phyloP scores from a whole-genome alignment of 352 stramenopile species.

The Plasmopara muralis region DNA sequence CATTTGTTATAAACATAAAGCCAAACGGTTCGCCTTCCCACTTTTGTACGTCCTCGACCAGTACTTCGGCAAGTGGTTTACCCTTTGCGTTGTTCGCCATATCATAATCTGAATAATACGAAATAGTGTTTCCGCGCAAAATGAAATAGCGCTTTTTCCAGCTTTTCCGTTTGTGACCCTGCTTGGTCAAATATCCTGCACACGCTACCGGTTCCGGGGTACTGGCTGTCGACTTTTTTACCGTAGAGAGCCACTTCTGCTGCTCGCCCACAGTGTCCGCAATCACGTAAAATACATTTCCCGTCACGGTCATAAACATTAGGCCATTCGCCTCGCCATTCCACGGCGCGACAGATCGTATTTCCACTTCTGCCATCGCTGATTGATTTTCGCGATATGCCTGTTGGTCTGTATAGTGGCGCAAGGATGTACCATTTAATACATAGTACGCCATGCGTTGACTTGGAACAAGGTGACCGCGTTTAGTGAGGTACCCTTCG shows the following conservation, averaged over 20 bases:
- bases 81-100: conserved; percentile 75
- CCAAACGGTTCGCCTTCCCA: conserved; percentile 84
- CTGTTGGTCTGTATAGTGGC: conserved; percentile 76
- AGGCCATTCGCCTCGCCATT: conserved; percentile 75
- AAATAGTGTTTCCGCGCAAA: conserved; percentile 60
- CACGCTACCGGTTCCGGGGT: conserved; percentile 72
- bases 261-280: conserved; percentile 68
- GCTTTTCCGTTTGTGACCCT: conserved; percentile 87
- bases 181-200: conserved; percentile 83
- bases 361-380: conserved; percentile 79
- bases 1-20: conserved; percentile 88
- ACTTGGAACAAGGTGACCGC: conserved; percentile 80
- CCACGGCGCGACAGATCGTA: conserved; percentile 67
- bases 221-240: conserved; percentile 61
- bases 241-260: conserved; percentile 76
- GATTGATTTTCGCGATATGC: conserved; percentile 83
- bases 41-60: conserved; percentile 77
- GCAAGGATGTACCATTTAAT: conserved; percentile 70
- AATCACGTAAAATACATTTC: conserved; percentile 80
- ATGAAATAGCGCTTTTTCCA: conserved; percentile 90
- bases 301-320: conserved; percentile 83
- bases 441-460: conserved; percentile 85
- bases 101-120: conserved; percentile 85
- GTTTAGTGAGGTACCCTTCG: conserved; percentile 82
- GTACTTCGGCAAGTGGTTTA: conserved; percentile 72